Base-by-base conservation (phyloP, 805 yeast species). In the Sugiyamaella lignohabitans region DNA sequence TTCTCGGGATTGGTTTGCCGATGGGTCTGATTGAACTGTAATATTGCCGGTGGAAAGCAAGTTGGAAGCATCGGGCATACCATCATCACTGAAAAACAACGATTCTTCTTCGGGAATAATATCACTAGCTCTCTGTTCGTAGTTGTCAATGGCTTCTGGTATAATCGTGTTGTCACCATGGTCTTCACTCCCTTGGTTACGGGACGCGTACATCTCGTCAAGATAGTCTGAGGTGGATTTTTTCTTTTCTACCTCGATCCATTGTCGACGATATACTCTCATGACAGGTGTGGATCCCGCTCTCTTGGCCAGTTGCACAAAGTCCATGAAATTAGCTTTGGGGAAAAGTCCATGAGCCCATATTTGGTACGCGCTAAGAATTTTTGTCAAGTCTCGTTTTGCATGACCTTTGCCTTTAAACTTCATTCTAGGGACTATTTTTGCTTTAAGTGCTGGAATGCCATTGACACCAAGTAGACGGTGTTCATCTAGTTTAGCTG, bases 331-430 rank as follows among this genome's bases (percentile, higher is more conserved):
- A 52, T 77, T 80, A 14, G 93, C 87, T 66, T 83, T 84, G 3
- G 96, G 95, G 59, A 75, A 87, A 34, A 87, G 56, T 19, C 74
- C 69, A 61, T 84, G 91, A 0, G 83, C 87, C 89, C 91, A 84
- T 29, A 80, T 56, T 62, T 83, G 87, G 60, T 82, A 84, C 32
- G 74, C 69, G 24, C 72, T 71, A 5, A 83, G 60, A 4, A 84
- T 60, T 29, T 70, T 64, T 6, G 71, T 61, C 45, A 79, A 59
- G 59, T 79, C 80, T 29, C 73, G 66, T 46, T 65, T 67, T 55
- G 78, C 80, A 50, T 72, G 68, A 14, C 76, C 71, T 37, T 55
- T 58, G 48, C 62, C 73, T 49, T 60, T 69, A 54, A 67, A 64
- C 38, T 53, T 51, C 39, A 64, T 52, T 14, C 59, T 47, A 11